phyloP scores from a whole-genome alignment of 2,329 filamentous ascomycete genomes.

The Sclerotinia trifoliorum region DNA sequence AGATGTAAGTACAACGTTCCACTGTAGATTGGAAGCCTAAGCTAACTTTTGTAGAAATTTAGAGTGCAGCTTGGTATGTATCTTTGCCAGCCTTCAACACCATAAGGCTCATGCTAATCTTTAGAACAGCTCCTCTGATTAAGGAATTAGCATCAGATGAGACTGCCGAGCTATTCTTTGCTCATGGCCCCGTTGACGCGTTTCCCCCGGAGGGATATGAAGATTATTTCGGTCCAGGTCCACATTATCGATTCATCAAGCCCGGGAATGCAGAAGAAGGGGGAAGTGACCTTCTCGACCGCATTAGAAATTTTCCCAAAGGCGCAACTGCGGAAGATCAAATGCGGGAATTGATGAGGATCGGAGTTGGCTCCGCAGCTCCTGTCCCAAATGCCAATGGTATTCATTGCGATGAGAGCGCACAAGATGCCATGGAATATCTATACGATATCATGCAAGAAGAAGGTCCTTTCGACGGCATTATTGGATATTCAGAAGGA shows the following conservation, averaged over 20 bases:
- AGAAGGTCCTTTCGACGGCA: slow-evolving; percentile 50
- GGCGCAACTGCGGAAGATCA: slow-evolving; percentile 36
- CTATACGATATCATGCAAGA: slow-evolving; percentile 47
- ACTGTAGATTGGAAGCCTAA: slow-evolving; percentile 21
- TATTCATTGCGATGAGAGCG: slow-evolving; percentile 26
- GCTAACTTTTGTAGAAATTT: slow-evolving; percentile 49
- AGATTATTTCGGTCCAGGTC: slow-evolving; percentile 55
- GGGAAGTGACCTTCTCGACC: slow-evolving; percentile 34
- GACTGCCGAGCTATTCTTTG: slow-evolving; percentile 51
- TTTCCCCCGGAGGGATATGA: slow-evolving; percentile 54
- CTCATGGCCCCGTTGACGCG: slow-evolving; percentile 51
- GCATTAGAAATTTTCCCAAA: slow-evolving; percentile 36
- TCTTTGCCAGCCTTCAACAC: slow-evolving; percentile 10
- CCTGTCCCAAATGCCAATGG: slow-evolving; percentile 27
- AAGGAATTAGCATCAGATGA: slow-evolving; percentile 49
- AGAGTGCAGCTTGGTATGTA: slow-evolving; percentile 51
- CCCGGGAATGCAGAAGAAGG: slow-evolving; percentile 41
- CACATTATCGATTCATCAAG: slow-evolving; percentile 57
- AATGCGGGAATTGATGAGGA: slow-evolving; percentile 34
- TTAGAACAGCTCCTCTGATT: slow-evolving; percentile 46
- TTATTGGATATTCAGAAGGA: slow-evolving; percentile 62
- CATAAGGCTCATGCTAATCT: slow-evolving; percentile 24
- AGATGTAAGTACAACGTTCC: slow-evolving; percentile 44
- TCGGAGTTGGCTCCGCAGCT: slow-evolving; percentile 21
- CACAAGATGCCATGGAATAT: slow-evolving; percentile 21